A percentile compares a stretch with the other conserved stretches of the same genome.
These are phyloP conservation scores for Boletus eberwhitei DNA, from an alignment of 768 basidiomycete genomes.

Conservation along the genomic window DNA sequence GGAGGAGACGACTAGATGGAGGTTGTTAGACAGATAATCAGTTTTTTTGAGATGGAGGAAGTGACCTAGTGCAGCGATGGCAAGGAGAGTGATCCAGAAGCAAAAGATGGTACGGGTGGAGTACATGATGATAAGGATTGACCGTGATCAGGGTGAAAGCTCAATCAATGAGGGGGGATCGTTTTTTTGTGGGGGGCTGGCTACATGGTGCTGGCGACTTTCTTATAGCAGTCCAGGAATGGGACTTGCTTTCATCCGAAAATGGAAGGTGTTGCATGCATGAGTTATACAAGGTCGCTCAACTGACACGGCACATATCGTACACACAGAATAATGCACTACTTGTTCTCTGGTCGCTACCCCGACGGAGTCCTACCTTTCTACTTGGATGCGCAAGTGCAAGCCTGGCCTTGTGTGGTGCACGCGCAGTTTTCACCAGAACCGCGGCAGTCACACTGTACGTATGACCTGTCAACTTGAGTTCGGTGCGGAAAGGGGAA, in stretches of 20 bases:
- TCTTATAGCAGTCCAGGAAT: conserved; percentile 6
- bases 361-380: neutral
- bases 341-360: conserved; percentile 10
- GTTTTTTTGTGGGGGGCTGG: neutral
- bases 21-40: neutral
- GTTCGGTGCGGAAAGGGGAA: neutral
- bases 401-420: conserved; percentile 9
- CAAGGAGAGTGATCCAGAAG: conserved; percentile 22
- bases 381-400: conserved; percentile 21
- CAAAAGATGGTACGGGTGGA: conserved; percentile 14
- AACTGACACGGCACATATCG: neutral
- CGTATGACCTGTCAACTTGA: neutral
- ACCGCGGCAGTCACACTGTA: conserved; percentile 24
- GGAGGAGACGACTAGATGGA: conserved; percentile 18
- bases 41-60: neutral
- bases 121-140: conserved; percentile 15
- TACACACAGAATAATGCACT: conserved; percentile 5
- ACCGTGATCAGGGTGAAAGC: neutral
- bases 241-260: conserved; percentile 8
- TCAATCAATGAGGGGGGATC: conserved; percentile 13
- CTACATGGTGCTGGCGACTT: neutral
- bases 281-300: conserved; percentile 8
- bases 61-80: conserved; percentile 21
- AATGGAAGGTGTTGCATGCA: conserved; percentile 4
- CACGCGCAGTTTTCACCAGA: conserved; percentile 17